Evolutionary conservation across 2,329 filamentous ascomycete genomes (phyloP).

Genomic region (Trichoderma atrobrunneum): DNA sequence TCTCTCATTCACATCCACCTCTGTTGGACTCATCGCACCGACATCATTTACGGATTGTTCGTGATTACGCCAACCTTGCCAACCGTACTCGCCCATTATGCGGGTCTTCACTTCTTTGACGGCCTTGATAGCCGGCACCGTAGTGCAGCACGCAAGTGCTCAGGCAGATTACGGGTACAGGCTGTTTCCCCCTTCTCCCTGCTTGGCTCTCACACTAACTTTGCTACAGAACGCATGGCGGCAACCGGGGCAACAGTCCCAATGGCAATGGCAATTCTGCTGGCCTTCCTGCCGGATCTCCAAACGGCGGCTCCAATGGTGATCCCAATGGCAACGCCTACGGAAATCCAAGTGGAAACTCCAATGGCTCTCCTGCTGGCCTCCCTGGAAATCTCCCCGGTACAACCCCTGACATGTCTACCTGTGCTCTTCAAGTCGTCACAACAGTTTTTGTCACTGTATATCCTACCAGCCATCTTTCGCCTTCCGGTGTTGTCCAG

Average conservation of each 20-base stretch:
- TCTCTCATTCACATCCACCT: background rate
- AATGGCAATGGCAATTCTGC: constrained; percentile 10
- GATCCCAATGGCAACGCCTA: background rate
- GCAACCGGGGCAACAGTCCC: background rate
- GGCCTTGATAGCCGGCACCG: constrained; percentile 36
- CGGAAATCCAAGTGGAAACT: constrained; percentile 2
- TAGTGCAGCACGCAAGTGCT: constrained; percentile 33
- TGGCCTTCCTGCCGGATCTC: constrained; percentile 7
- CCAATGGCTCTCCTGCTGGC: background rate
- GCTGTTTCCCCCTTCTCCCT: constrained; percentile 16
- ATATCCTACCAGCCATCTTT: constrained; percentile 31
- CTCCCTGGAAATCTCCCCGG: constrained; percentile 20
- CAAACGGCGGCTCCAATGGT: constrained; percentile 9
- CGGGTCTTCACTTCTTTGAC: constrained; percentile 36
- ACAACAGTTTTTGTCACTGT: constrained; percentile 51
- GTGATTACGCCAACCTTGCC: constrained; percentile 11
- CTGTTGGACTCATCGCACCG: background rate
- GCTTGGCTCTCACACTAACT: background rate
- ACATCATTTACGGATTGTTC: background rate
- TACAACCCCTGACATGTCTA: constrained; percentile 26
- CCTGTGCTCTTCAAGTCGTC: constrained; percentile 40
- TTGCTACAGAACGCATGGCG: constrained; percentile 19
- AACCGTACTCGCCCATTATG: constrained; percentile 34
- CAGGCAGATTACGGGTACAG: constrained; percentile 35
- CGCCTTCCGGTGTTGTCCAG: constrained; percentile 21